Conservation (phyloP, 2,329 filamentous ascomycete species). For the Tetracladium maxilliforme region DNA sequence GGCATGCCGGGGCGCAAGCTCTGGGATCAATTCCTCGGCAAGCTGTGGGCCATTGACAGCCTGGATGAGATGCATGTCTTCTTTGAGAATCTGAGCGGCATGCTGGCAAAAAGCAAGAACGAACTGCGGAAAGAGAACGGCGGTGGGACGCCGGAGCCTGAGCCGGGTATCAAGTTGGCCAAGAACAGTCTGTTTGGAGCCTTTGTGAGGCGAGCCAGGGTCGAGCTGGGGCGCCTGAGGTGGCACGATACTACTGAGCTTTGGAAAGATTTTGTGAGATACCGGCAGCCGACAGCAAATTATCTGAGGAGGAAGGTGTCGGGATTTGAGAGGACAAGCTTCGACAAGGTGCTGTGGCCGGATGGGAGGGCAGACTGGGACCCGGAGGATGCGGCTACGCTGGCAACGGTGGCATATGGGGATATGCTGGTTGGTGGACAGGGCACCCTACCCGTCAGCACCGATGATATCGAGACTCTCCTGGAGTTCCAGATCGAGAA, state of each 20-base stretch:
- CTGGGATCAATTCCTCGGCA: conserved; percentile 74
- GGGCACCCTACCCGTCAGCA: too few species aligned
- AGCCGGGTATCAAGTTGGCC: conserved; percentile 45
- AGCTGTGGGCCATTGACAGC: conserved; percentile 73
- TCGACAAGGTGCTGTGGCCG: conserved; percentile 41
- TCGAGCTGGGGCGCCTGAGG: conserved; percentile 68
- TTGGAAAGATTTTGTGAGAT: conserved; percentile 73
- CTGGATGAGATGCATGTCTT: conserved; percentile 69
- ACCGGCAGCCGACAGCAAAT: conserved; percentile 63
- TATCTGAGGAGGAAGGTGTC: conserved; percentile 50
- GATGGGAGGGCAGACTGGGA: conserved; percentile 35
- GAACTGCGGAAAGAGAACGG: conserved; percentile 41
- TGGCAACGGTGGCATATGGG: conserved; percentile 13
- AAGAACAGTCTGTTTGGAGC: conserved; percentile 66
- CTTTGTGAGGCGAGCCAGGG: conserved; percentile 60
- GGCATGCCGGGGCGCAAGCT: conserved; percentile 61
- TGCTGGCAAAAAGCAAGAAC: conserved; percentile 48
- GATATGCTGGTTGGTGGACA: conserved; percentile 10
- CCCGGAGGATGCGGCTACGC: conserved; percentile 23
- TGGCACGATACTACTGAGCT: conserved; percentile 68
- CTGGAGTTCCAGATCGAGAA: conserved; percentile 81
- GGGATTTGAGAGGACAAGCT: conserved; percentile 40
- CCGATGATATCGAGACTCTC: conserved; percentile 65
- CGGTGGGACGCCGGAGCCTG: conserved; percentile 30
- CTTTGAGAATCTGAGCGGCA: conserved; percentile 41